Conservation (phyloP, 1,284 basidiomycete genomes). For the Mycena sp. region DNA sequence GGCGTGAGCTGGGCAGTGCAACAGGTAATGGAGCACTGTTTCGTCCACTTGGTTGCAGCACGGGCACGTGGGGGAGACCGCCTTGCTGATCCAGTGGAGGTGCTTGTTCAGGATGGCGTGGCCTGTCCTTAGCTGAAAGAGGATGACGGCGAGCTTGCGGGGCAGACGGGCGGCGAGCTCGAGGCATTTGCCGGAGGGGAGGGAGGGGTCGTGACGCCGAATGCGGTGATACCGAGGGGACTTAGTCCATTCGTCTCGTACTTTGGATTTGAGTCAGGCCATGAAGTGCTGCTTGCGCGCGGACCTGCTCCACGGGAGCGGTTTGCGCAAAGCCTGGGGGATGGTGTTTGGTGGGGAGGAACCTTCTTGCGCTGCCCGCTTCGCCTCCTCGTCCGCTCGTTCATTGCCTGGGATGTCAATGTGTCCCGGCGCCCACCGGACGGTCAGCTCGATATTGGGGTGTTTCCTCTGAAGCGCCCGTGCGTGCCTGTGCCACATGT, state of each 20-base stretch:
- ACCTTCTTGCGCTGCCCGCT: background rate
- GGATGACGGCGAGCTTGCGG: constrained; percentile 22
- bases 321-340: background rate
- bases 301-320: background rate
- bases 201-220: background rate
- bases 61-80: constrained; percentile 30
- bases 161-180: constrained; percentile 9
- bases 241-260: background rate
- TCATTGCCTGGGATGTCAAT: constrained; percentile 17
- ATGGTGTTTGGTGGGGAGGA: background rate
- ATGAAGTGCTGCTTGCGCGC: background rate
- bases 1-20: background rate
- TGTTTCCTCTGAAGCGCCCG: background rate
- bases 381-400: constrained; percentile 17
- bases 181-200: constrained; percentile 1
- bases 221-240: background rate
- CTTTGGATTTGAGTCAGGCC: background rate
- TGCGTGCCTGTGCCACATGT: background rate
- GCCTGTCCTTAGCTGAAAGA: constrained; percentile 30
- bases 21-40: constrained; percentile 24
- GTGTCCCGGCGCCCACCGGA: constrained; percentile 36
- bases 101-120: too few relatives aligned
- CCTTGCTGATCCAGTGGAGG: constrained; percentile 20
- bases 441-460: background rate
- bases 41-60: constrained; percentile 24